Conservation (phyloP, 2,329 filamentous ascomycete species). For the Berkeleyomyces basicola region DNA sequence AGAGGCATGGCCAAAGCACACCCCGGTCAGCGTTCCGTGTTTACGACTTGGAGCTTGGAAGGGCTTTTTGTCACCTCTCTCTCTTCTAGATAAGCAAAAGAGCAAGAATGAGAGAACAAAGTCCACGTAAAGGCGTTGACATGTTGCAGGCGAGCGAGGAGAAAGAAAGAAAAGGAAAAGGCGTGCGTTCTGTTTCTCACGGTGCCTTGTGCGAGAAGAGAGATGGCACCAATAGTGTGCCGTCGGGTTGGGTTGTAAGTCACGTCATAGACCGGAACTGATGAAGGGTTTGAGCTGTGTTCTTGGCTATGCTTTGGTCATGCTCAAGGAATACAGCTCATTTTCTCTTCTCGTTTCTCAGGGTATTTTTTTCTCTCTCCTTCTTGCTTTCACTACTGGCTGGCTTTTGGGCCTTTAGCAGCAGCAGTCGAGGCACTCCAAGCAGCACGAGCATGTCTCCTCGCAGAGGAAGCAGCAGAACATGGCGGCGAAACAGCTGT, state of each 20-base stretch:
- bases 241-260: too few relatives aligned
- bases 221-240: too few relatives aligned
- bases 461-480: constrained; percentile 30
- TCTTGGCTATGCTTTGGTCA: too few relatives aligned
- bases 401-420: constrained; percentile 17
- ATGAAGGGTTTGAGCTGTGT: too few relatives aligned
- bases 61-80: neutral
- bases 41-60: neutral
- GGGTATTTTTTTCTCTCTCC: neutral
- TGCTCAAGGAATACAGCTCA: too few relatives aligned
- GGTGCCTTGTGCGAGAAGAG: too few relatives aligned
- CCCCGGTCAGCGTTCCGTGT: neutral
- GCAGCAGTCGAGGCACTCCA: constrained; percentile 26
- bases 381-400: neutral
- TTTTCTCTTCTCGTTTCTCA: neutral
- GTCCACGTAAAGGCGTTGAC: neutral
- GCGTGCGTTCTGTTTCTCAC: neutral
- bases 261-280: too few relatives aligned
- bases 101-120: neutral
- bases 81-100: neutral
- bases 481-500: constrained; percentile 26
- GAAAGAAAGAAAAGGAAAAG: neutral
- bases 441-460: constrained; percentile 28
- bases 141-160: neutral
- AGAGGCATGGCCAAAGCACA: neutral